Percentiles rank a stretch among this genome's conserved stretches.
phyloP scores from a whole-genome alignment of 1,284 basidiomycete species.

The Fomitopsis schrenkii region DNA sequence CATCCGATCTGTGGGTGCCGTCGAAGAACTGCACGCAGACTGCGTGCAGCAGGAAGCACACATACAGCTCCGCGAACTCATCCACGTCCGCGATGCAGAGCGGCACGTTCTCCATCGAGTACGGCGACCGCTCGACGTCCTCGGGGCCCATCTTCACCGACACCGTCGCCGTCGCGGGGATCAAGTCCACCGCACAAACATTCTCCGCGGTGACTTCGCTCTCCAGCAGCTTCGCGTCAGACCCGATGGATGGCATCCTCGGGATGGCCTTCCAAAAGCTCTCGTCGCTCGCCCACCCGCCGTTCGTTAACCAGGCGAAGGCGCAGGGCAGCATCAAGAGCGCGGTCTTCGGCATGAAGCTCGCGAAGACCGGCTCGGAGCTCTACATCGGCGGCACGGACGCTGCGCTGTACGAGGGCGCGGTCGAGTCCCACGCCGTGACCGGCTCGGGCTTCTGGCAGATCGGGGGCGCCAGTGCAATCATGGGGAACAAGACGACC shows the following conservation, averaged over 20 bases:
- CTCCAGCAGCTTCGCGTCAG: slow-evolving; percentile 9
- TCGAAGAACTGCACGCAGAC: slow-evolving; percentile 7
- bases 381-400: slow-evolving; percentile 47
- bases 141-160: slow-evolving; percentile 47
- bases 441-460: slow-evolving; percentile 20
- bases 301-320: slow-evolving; percentile 9
- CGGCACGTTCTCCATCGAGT: slow-evolving; percentile 39
- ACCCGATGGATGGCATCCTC: slow-evolving; percentile 13
- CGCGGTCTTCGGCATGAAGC: slow-evolving; percentile 41
- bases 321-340: slow-evolving; percentile 26
- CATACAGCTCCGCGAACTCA: slow-evolving; percentile 30
- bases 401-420: slow-evolving; percentile 28
- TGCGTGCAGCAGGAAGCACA: slow-evolving; percentile 18
- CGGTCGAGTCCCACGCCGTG: slow-evolving; percentile 33
- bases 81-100: slow-evolving; percentile 29
- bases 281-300: slow-evolving; percentile 23
- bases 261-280: slow-evolving; percentile 28
- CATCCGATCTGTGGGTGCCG: slow-evolving; percentile 17
- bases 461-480: slow-evolving; percentile 15
- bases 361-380: slow-evolving; percentile 39
- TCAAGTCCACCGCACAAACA: not conserved
- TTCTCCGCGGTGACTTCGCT: not conserved
- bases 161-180: slow-evolving; percentile 13
- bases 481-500: slow-evolving; percentile 5
- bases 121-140: slow-evolving; percentile 52